These are phyloP conservation scores for Globisporangium uncinulatum DNA, from an alignment of 352 stramenopile genomes.

Conservation along the genomic window DNA sequence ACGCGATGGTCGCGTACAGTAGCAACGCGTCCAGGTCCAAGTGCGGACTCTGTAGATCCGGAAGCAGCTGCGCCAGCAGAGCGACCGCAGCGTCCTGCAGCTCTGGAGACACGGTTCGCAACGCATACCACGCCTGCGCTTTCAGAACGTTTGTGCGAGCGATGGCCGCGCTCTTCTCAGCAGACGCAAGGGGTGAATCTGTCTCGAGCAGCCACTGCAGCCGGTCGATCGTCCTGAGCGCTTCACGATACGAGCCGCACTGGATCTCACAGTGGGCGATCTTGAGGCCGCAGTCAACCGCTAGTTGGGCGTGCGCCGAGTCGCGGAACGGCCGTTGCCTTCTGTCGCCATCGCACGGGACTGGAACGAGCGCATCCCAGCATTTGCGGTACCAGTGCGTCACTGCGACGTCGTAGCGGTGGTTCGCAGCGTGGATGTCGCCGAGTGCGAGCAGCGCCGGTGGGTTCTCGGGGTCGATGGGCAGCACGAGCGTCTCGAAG, in stretches of 20 bases:
- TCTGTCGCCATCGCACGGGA: slow-evolving; percentile 4
- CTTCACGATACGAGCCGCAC: slow-evolving; percentile 15
- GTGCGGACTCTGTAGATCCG: slow-evolving; percentile 35
- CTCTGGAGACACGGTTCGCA: slow-evolving; percentile 19
- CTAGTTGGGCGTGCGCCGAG: slow-evolving; percentile 2
- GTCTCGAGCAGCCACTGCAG: slow-evolving; percentile 30
- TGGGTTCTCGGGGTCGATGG: slow-evolving; percentile 25
- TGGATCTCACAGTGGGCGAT: slow-evolving; percentile 43
- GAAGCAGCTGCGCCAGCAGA: slow-evolving; percentile 48
- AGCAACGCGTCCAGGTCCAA: slow-evolving; percentile 66
- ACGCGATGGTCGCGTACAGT: slow-evolving; percentile 52
- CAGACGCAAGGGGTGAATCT: not conserved
- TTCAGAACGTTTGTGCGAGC: slow-evolving; percentile 45
- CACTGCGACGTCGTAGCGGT: slow-evolving; percentile 28
- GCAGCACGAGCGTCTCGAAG: slow-evolving; percentile 39
- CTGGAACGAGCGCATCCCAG: slow-evolving; percentile 18
- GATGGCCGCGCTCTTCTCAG: slow-evolving; percentile 21
- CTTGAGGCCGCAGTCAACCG: slow-evolving; percentile 36
- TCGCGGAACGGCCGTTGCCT: not conserved
- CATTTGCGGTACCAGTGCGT: slow-evolving; percentile 37
- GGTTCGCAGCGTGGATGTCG: slow-evolving; percentile 43
- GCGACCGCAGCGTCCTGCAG: slow-evolving; percentile 53
- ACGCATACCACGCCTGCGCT: slow-evolving; percentile 43
- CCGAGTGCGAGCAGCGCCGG: slow-evolving; percentile 50
- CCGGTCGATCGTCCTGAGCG: slow-evolving; percentile 34